A percentile compares a stretch with the other conserved stretches of the same genome.
These are phyloP conservation scores for Holtermanniella nyarrowii DNA, from an alignment of 768 basidiomycete genomes.

Conservation along the genomic window DNA sequence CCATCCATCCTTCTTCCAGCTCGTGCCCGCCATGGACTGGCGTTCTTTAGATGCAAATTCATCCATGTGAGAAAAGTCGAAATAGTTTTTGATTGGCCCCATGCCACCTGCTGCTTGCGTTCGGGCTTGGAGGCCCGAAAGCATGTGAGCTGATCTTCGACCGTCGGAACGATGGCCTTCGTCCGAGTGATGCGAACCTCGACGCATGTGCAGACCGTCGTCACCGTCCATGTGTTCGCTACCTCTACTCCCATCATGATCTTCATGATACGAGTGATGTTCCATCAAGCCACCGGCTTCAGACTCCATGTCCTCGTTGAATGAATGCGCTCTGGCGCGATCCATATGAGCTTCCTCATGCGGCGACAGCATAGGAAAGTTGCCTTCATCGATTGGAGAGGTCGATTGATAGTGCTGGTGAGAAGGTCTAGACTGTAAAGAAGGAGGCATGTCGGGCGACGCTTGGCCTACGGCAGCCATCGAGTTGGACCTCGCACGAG, in stretches of 20 bases:
- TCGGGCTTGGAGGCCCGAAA: not conserved
- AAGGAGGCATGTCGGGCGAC: constrained; percentile 7
- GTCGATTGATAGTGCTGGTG: constrained; percentile 27
- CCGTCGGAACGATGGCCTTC: constrained; percentile 1
- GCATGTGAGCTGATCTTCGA: not conserved
- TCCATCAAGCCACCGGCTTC: not conserved
- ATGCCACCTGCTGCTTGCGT: constrained; percentile 16
- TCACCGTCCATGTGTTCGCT: constrained; percentile 5
- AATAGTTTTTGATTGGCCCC: constrained; percentile 20
- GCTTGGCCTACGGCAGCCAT: constrained; percentile 14
- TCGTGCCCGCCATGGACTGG: not conserved
- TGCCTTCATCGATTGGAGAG: constrained; percentile 30
- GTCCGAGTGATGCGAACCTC: constrained; percentile 10
- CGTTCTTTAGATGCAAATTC: constrained; percentile 32
- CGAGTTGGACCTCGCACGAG: constrained; percentile 38
- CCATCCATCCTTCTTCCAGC: not conserved
- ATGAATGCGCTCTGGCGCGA: constrained; percentile 21
- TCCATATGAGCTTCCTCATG: constrained; percentile 37
- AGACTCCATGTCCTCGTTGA: constrained; percentile 17
- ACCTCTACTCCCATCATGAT: constrained; percentile 14
- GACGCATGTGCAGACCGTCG: constrained; percentile 1
- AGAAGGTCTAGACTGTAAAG: constrained; percentile 8
- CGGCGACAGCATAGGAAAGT: constrained; percentile 35
- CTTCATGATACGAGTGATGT: constrained; percentile 3
- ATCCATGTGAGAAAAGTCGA: constrained; percentile 35